Percentiles rank a stretch among this genome's conserved stretches.
Evolutionary conservation across 1,284 basidiomycete genomes (phyloP).

Genomic region (Tranzscheliella williamsii): DNA sequence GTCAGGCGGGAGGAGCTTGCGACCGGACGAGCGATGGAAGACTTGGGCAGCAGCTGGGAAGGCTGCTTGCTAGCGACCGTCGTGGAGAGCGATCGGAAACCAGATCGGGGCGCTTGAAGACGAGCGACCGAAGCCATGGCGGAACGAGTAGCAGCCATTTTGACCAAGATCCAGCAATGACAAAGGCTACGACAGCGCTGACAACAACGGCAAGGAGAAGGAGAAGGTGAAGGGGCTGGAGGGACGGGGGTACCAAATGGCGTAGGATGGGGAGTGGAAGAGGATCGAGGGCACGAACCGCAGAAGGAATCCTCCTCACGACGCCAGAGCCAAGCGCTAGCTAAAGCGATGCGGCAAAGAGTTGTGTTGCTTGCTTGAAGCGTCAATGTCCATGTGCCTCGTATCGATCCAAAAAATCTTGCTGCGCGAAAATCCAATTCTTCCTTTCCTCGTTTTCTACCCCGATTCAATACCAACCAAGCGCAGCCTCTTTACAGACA

Average conservation of each 20-base stretch:
- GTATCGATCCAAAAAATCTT: no score
- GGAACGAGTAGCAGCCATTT: slow-evolving; percentile 34
- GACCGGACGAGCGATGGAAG: slow-evolving; percentile 8
- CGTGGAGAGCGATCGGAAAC: slow-evolving; percentile 26
- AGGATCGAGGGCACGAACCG: slow-evolving; percentile 1
- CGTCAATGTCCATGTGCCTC: no score
- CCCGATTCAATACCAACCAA: no score
- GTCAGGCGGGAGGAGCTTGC: slow-evolving; percentile 38
- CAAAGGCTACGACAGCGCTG: neutral
- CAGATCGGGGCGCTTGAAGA: slow-evolving; percentile 19
- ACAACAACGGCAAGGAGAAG: slow-evolving; percentile 2
- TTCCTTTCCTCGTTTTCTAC: no score
- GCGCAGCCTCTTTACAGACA: no score
- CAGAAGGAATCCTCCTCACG: neutral
- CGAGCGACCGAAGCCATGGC: slow-evolving; percentile 40
- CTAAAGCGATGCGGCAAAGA: no score
- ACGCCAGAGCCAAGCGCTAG: neutral
- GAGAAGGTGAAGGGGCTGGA: neutral
- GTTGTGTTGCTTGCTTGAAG: no score
- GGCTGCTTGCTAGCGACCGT: slow-evolving; percentile 33
- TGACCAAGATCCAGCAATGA: slow-evolving; percentile 1
- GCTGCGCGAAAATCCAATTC: no score
- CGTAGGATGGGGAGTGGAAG: neutral
- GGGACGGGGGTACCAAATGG: no score
- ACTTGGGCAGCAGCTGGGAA: slow-evolving; percentile 27